Evolutionary conservation across 1,284 basidiomycete species (phyloP).

Genomic region (Apiotrichum gracile): DNA sequence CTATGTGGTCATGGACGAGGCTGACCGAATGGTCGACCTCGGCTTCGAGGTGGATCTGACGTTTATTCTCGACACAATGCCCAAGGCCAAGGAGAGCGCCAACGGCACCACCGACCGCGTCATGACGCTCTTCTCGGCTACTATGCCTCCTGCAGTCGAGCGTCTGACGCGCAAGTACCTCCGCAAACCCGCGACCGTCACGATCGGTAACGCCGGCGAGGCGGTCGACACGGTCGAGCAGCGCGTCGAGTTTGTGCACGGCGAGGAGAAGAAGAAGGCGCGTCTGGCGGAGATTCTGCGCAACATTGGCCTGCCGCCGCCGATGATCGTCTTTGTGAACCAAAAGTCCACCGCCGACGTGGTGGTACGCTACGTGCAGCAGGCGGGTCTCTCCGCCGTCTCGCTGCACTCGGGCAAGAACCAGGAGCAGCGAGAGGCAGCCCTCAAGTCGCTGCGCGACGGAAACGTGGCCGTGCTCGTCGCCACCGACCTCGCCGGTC

Average conservation of each 20-base stretch:
- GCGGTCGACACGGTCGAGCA: slow-evolving; percentile 98
- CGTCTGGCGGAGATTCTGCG: slow-evolving; percentile 85
- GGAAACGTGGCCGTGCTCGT: slow-evolving; percentile 82
- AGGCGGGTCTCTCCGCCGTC: slow-evolving; percentile 73
- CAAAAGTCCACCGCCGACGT: slow-evolving; percentile 98
- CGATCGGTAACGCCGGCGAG: slow-evolving; percentile 94
- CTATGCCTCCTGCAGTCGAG: slow-evolving; percentile 96
- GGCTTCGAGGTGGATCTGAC: slow-evolving; percentile 93
- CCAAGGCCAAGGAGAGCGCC: slow-evolving; percentile 76
- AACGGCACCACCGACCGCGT: slow-evolving; percentile 66
- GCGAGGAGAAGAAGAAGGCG: slow-evolving; percentile 86
- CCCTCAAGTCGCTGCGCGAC: slow-evolving; percentile 74
- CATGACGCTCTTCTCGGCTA: slow-evolving; percentile 92
- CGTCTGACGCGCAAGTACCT: slow-evolving; percentile 90
- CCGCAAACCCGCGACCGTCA: slow-evolving; percentile 85
- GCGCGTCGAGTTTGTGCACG: slow-evolving; percentile 82
- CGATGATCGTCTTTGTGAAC: slow-evolving; percentile 98
- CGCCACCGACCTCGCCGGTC: slow-evolving; percentile 93
- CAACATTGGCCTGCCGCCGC: slow-evolving; percentile 69
- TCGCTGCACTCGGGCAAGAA: slow-evolving; percentile 96
- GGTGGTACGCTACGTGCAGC: slow-evolving; percentile 84
- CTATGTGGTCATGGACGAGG: slow-evolving; percentile 99
- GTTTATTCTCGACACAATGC: slow-evolving; percentile 90
- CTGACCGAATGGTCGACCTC: slow-evolving; percentile 96
- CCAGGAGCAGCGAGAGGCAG: slow-evolving; percentile 91